phyloP scores from a whole-genome alignment of 768 basidiomycete species.

The Boletus pseudopeckii region DNA sequence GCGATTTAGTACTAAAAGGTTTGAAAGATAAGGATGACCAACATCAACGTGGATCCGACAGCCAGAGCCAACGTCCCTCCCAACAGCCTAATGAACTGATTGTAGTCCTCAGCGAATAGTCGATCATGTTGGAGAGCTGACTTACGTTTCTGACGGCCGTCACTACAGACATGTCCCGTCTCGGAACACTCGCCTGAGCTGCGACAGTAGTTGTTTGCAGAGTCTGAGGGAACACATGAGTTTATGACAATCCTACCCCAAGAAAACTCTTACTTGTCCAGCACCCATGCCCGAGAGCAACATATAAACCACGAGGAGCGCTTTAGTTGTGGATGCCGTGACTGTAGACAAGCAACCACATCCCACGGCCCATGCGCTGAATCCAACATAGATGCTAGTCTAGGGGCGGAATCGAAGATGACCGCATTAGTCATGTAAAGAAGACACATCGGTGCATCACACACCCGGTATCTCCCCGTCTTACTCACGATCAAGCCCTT shows the following conservation, averaged over 20 bases:
- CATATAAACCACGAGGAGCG: conserved; percentile 57
- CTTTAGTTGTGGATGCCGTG: conserved; percentile 43
- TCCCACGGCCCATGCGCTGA: conserved; percentile 64
- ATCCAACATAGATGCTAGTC: conserved; percentile 50
- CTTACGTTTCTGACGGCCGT: conserved; percentile 63
- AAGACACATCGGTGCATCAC: conserved; percentile 1
- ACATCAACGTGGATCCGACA: conserved; percentile 58
- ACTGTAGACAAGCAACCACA: conserved; percentile 70
- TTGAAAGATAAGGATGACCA: conserved; percentile 12
- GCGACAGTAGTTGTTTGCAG: conserved; percentile 66
- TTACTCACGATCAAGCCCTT: conserved; percentile 60
- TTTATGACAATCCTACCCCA: background rate
- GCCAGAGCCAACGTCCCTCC: conserved; percentile 70
- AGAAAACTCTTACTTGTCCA: conserved; percentile 43
- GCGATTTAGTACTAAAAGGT: background rate
- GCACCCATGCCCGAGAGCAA: conserved; percentile 57
- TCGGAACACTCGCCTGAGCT: conserved; percentile 66
- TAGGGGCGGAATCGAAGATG: background rate
- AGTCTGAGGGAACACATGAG: conserved; percentile 35
- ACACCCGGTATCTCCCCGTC: conserved; percentile 61
- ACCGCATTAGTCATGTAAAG: background rate
- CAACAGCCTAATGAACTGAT: conserved; percentile 61
- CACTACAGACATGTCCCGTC: conserved; percentile 74
- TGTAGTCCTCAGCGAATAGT: background rate
- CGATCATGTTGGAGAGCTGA: background rate